Evolutionary conservation across 2,329 filamentous ascomycete species (phyloP).

Genomic region (Cadophora luteo-olivacea): DNA sequence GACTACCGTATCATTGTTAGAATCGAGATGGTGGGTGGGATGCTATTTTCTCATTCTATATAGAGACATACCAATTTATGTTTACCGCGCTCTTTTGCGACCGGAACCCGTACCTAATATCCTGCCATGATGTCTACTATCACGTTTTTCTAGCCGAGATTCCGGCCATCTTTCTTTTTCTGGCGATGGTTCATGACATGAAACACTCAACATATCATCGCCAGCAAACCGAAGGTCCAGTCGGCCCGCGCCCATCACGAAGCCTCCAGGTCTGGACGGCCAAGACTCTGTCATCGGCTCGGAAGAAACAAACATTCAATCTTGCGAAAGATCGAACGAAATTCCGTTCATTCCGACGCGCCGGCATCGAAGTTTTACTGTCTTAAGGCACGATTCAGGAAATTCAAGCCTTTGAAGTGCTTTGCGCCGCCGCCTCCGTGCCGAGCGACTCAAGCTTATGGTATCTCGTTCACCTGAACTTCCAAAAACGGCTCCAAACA

Average conservation of each 20-base stretch:
- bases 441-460: constrained; percentile 13
- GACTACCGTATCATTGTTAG: background rate
- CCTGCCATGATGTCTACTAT: background rate
- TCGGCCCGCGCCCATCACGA: background rate
- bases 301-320: background rate
- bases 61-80: too few relatives aligned
- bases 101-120: too few relatives aligned
- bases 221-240: background rate
- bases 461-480: constrained; percentile 22
- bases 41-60: too few relatives aligned
- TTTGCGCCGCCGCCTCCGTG: constrained; percentile 19
- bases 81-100: too few relatives aligned
- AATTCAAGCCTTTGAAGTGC: background rate
- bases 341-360: background rate
- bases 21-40: background rate
- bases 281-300: background rate
- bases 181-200: background rate
- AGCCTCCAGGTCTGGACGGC: background rate
- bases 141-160: constrained; percentile 1
- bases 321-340: background rate
- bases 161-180: background rate
- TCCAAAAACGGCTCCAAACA: constrained; percentile 17
- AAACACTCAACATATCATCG: constrained; percentile 9
- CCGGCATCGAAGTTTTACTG: background rate
- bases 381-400: background rate